phyloP scores from a whole-genome alignment of 805 yeast genomes.

The Ascoidea rubescens region DNA sequence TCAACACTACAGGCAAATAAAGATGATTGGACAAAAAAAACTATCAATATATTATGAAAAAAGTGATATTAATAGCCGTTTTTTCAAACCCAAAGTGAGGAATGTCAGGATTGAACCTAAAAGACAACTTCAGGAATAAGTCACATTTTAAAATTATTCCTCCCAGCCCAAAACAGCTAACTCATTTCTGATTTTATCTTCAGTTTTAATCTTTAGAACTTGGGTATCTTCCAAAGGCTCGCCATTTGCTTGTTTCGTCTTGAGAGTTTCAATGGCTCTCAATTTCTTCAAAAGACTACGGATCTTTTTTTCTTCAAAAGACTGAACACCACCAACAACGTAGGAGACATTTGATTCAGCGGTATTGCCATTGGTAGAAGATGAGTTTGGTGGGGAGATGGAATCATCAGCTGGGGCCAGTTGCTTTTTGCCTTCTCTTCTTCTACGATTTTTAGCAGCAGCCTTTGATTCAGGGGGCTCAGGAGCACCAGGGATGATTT shows the following conservation, averaged over 20 bases:
- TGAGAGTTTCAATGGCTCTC: conserved; percentile 87
- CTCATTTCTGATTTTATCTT: conserved; percentile 65
- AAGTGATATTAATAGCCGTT: no score
- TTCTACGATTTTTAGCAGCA: conserved; percentile 64
- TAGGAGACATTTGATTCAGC: conserved; percentile 20
- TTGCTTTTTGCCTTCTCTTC: conserved; percentile 44
- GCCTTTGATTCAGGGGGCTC: conserved; percentile 33
- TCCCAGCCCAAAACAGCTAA: conserved; percentile 65
- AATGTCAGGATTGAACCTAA: no score
- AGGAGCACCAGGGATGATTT: conserved; percentile 48
- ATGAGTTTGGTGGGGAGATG: not conserved
- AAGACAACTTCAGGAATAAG: no score
- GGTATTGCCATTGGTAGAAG: conserved; percentile 9
- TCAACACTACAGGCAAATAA: no score
- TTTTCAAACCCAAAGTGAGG: no score
- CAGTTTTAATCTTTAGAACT: conserved; percentile 77
- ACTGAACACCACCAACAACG: conserved; percentile 47
- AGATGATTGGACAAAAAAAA: no score
- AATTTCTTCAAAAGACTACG: conserved; percentile 83
- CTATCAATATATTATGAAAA: no score
- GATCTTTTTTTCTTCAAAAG: conserved; percentile 84
- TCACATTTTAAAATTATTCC: conserved; percentile 14
- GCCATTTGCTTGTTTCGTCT: conserved; percentile 70
- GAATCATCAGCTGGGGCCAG: conserved; percentile 2
- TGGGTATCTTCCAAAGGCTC: conserved; percentile 90